Conservation (phyloP, 2,329 filamentous ascomycete genomes). For the Biscogniauxia sp. region DNA sequence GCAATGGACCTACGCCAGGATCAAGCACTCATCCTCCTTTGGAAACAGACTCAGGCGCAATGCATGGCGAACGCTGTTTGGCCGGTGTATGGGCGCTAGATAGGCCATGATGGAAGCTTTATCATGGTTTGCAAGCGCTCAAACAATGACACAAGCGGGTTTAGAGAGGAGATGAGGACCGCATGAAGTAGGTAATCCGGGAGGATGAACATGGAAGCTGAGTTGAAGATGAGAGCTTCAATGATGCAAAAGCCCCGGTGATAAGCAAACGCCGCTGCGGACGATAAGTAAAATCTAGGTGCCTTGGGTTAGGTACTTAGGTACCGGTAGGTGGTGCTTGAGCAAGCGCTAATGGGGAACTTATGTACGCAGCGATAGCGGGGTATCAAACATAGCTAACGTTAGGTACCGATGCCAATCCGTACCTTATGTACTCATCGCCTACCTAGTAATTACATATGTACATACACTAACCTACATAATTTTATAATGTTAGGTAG, state of each 20-base stretch:
- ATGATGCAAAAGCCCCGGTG: constrained; percentile 24
- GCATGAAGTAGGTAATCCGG: neutral
- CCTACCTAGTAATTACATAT: too few species aligned
- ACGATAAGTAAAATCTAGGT: constrained; percentile 20
- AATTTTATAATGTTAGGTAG: neutral
- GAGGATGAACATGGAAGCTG: neutral
- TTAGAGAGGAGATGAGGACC: neutral
- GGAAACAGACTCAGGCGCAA: constrained; percentile 75
- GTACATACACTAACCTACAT: too few species aligned
- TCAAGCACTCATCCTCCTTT: constrained; percentile 73
- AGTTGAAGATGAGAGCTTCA: constrained; percentile 10
- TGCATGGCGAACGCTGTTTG: constrained; percentile 88
- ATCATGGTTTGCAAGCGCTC: constrained; percentile 19
- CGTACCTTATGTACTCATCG: too few species aligned
- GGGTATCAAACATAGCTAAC: too few species aligned
- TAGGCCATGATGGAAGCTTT: constrained; percentile 72
- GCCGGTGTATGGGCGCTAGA: constrained; percentile 86
- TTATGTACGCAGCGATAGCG: too few species aligned
- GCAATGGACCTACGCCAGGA: constrained; percentile 70
- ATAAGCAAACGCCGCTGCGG: constrained; percentile 24
- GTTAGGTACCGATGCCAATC: too few species aligned
- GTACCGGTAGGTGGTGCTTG: too few species aligned
- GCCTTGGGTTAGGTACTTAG: neutral
- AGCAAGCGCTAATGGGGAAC: too few species aligned
- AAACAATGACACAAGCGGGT: neutral